phyloP scores from a whole-genome alignment of 2,329 filamentous ascomycete genomes.

The Fusarium tjaetaba region DNA sequence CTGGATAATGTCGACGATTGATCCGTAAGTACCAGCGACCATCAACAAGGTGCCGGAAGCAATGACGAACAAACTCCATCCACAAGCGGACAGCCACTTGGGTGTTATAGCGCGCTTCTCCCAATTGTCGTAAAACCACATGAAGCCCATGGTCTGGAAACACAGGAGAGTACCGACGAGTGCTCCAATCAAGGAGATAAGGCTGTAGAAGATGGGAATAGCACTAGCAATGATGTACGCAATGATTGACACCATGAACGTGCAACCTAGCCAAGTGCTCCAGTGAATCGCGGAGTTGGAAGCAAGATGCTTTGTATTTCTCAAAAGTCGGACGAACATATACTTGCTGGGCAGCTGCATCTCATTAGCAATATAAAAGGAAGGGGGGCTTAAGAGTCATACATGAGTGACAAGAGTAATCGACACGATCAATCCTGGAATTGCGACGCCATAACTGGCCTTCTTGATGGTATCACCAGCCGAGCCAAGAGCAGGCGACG shows the following conservation, averaged over 20 bases:
- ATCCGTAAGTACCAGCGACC: constrained; percentile 58
- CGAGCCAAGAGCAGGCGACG: constrained; percentile 58
- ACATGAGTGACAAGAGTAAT: constrained; percentile 41
- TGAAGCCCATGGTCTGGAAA: constrained; percentile 44
- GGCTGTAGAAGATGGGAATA: constrained; percentile 40
- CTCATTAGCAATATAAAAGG: neutral
- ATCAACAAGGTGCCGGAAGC: constrained; percentile 49
- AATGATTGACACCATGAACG: constrained; percentile 31
- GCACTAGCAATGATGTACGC: constrained; percentile 43
- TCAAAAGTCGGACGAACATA: constrained; percentile 28
- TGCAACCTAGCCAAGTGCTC: constrained; percentile 46
- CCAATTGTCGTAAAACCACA: constrained; percentile 47
- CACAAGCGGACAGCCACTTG: constrained; percentile 3
- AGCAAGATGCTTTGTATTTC: constrained; percentile 44
- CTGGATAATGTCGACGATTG: constrained; percentile 48
- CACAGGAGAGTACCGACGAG: constrained; percentile 45
- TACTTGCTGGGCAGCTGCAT: constrained; percentile 21
- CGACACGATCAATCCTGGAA: constrained; percentile 44
- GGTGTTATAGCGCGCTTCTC: constrained; percentile 3
- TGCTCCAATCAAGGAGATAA: constrained; percentile 43
- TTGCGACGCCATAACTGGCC: constrained; percentile 53
- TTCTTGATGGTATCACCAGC: constrained; percentile 55
- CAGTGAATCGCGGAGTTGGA: constrained; percentile 44
- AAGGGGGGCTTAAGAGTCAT: fast-evolving
- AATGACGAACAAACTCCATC: constrained; percentile 21